These are phyloP conservation scores for Betula pendula DNA, from an alignment of 306 rosid species.

Conservation along the genomic window DNA sequence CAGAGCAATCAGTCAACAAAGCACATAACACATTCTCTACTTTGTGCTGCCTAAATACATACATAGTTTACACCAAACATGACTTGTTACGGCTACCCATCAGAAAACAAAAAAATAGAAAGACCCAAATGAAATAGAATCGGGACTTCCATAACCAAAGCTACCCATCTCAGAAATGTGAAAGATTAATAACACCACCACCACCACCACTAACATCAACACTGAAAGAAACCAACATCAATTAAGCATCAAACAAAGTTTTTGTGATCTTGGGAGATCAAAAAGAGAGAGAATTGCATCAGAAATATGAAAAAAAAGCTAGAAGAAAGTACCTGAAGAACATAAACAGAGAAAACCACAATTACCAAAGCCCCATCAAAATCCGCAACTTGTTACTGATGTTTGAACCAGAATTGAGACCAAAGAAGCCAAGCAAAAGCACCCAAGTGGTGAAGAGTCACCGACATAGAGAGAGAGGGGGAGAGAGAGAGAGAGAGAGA, in stretches of 20 bases:
- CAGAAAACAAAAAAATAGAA: conserved; percentile 6
- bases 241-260: conserved; percentile 18
- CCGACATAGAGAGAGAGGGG: background rate
- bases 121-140: conserved; percentile 2
- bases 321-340: conserved; percentile 4
- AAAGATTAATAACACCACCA: conserved; percentile 5
- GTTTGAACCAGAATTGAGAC: conserved; percentile 26
- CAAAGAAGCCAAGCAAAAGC: conserved; percentile 29
- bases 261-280: conserved; percentile 9
- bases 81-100: background rate
- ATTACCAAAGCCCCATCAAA: conserved; percentile 18
- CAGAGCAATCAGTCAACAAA: conserved; percentile 14
- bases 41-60: background rate
- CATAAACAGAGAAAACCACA: conserved; percentile 16
- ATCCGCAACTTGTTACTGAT: conserved; percentile 20
- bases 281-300: conserved; percentile 25
- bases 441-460: conserved; percentile 3
- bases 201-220: conserved; percentile 9
- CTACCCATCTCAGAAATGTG: conserved; percentile 17
- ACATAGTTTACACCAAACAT: background rate
- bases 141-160: conserved; percentile 18
- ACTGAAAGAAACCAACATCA: too few species aligned
- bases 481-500: conserved; percentile 13
- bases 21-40: background rate
- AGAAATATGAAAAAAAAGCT: conserved; percentile 12